A percentile compares a stretch with the other conserved stretches of the same genome.
Conservation (phyloP, 768 basidiomycete species). For the Boletus reticuloceps region DNA sequence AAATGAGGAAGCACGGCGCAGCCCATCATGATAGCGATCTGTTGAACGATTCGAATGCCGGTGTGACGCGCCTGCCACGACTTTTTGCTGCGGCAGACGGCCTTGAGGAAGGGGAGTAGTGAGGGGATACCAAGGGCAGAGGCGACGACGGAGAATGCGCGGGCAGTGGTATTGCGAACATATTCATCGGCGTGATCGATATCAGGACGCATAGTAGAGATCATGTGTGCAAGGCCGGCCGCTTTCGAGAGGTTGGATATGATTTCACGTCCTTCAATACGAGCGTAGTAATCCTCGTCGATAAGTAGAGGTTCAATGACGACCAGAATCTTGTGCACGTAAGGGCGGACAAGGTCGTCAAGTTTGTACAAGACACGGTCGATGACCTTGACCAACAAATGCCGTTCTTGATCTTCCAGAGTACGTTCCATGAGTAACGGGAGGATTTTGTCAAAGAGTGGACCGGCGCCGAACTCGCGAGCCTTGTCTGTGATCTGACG, state of each 20-base stretch:
- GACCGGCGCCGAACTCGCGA: conserved; percentile 96
- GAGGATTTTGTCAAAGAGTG: conserved; percentile 96
- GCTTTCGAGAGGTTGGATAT: conserved; percentile 99
- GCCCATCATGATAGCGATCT: conserved; percentile 99
- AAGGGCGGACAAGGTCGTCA: conserved; percentile 97
- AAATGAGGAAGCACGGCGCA: conserved; percentile 97
- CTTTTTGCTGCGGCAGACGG: conserved; percentile 98
- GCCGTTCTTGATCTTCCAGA: conserved; percentile 97
- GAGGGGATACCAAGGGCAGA: conserved; percentile 98
- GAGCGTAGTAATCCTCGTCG: conserved; percentile 95
- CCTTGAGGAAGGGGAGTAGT: conserved; percentile 95
- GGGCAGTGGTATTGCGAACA: conserved; percentile 97
- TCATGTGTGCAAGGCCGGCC: conserved; percentile 99
- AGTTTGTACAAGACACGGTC: conserved; percentile 98
- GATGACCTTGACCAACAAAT: conserved; percentile 97
- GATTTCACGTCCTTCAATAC: conserved; percentile 98
- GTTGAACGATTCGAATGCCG: conserved; percentile 98
- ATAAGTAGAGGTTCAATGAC: conserved; percentile 99
- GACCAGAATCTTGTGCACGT: conserved; percentile 99
- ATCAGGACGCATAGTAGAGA: conserved; percentile 99
- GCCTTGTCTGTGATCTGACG: conserved; percentile 99
- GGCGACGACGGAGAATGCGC: conserved; percentile 98
- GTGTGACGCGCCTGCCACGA: conserved; percentile 99
- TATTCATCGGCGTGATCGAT: conserved; percentile 99
- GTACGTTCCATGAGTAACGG: conserved; percentile 98